Percentiles rank a stretch among this genome's conserved stretches.
Evolutionary conservation across 1,284 basidiomycete species (phyloP).

Genomic region (Cutaneotrichosporon cyanovorans): DNA sequence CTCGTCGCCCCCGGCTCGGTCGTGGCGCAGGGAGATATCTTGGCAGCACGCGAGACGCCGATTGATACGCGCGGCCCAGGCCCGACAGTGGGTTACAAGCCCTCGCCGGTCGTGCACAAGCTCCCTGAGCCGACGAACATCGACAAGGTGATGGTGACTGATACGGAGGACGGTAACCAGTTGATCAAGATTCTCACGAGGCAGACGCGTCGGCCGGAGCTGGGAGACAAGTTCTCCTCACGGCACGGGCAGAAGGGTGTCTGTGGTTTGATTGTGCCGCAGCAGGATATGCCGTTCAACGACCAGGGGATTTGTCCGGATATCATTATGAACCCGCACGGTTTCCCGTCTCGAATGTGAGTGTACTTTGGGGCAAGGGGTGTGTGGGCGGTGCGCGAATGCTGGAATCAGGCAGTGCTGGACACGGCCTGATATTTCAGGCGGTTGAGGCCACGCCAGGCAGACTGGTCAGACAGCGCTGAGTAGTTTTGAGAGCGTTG

Average conservation of each 20-base stretch:
- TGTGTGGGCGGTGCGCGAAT: too few species aligned
- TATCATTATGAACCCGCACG: conserved; percentile 99
- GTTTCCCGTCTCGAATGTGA: conserved; percentile 95
- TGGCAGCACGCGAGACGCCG: conserved; percentile 95
- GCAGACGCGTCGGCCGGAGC: conserved; percentile 90
- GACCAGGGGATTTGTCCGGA: conserved; percentile 94
- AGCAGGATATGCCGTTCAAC: conserved; percentile 99
- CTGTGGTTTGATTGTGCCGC: conserved; percentile 95
- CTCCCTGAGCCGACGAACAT: conserved; percentile 86
- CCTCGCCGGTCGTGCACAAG: conserved; percentile 84
- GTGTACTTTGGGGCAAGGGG: too few species aligned
- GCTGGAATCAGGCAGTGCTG: too few species aligned
- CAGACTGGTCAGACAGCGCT: too few species aligned
- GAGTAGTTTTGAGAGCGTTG: too few species aligned
- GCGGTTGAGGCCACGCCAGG: too few species aligned
- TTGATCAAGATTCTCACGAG: conserved; percentile 97
- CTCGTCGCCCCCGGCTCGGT: conserved; percentile 91
- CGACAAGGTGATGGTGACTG: conserved; percentile 96
- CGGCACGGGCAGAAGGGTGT: conserved; percentile 99
- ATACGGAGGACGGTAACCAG: conserved; percentile 89
- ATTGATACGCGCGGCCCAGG: conserved; percentile 58
- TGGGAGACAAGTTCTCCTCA: conserved; percentile 98
- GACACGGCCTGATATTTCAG: too few species aligned
- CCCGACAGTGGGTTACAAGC: conserved; percentile 63
- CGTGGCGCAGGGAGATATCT: conserved; percentile 86